Conservation (phyloP, 371 early-diverging fungal species). For the Mortierella sp. region DNA sequence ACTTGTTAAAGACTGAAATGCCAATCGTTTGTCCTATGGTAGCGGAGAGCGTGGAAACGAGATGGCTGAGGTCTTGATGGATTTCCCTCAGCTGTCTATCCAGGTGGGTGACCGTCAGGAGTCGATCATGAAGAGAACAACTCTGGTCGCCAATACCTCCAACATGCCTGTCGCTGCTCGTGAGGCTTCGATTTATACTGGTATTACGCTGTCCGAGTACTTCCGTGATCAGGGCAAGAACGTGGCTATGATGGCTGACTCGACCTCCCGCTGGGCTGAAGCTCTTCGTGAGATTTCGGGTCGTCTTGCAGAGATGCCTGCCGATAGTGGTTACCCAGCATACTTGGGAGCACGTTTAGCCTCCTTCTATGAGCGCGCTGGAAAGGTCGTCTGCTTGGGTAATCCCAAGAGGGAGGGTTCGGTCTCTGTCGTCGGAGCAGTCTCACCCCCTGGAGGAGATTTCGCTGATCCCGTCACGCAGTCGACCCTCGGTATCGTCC, state of each 20-base stretch:
- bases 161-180: conserved; percentile 99
- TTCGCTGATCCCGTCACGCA: conserved; percentile 99
- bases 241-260: conserved; percentile 99
- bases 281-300: conserved; percentile 99
- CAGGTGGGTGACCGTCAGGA: conserved; percentile 94
- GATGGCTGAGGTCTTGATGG: conserved; percentile 99
- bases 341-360: conserved; percentile 99
- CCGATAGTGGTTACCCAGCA: conserved; percentile 99
- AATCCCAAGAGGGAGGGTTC: conserved; percentile 96
- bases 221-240: conserved; percentile 99
- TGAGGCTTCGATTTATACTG: conserved; percentile 99
- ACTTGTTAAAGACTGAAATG: too few species aligned
- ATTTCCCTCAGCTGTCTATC: conserved; percentile 98
- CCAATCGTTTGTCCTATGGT: conserved; percentile 3
- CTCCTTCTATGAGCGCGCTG: conserved; percentile 99
- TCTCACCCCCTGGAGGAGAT: conserved; percentile 99
- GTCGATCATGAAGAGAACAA: conserved; percentile 99
- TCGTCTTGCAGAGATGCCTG: conserved; percentile 99
- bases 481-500: conserved; percentile 99
- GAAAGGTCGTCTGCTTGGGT: conserved; percentile 96
- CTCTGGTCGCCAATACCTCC: conserved; percentile 99
- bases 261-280: conserved; percentile 99
- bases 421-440: conserved; percentile 99
- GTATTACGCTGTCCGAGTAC: conserved; percentile 99
- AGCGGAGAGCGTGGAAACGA: conserved; percentile 99